phyloP scores from a whole-genome alignment of 805 yeast genomes.

The Barnettozyma californica region DNA sequence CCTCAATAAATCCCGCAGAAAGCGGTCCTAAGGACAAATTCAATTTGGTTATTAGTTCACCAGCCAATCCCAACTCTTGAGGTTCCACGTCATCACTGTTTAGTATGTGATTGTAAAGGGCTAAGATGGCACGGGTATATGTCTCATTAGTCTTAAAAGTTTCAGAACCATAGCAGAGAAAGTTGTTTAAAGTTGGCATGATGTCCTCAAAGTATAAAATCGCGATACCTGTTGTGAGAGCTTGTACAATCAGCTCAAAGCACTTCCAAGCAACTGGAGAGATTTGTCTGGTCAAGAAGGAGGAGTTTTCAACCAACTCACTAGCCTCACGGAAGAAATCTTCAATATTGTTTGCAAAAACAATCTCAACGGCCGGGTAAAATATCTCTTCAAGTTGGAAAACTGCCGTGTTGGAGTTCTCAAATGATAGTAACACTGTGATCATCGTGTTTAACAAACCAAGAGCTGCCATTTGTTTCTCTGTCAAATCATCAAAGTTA shows the following conservation, averaged over 20 bases:
- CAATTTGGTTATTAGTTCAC: slow-evolving; percentile 61
- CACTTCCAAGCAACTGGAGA: slow-evolving; percentile 74
- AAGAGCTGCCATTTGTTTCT: slow-evolving; percentile 75
- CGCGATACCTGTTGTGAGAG: slow-evolving; percentile 43
- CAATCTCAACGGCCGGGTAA: slow-evolving; percentile 62
- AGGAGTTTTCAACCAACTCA: slow-evolving; percentile 67
- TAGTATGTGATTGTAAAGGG: slow-evolving; percentile 41
- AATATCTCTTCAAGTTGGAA: slow-evolving; percentile 59
- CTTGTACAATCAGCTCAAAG: slow-evolving; percentile 45
- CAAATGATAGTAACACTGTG: slow-evolving; percentile 77
- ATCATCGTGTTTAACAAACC: slow-evolving; percentile 79
- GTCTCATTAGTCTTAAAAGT: slow-evolving; percentile 43
- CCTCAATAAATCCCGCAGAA: slow-evolving; percentile 41
- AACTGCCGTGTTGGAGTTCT: slow-evolving; percentile 68
- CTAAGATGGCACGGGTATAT: slow-evolving; percentile 44
- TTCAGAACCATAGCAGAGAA: slow-evolving; percentile 53
- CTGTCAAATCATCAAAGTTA: slow-evolving; percentile 39
- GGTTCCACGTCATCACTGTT: slow-evolving; percentile 43
- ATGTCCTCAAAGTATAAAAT: slow-evolving; percentile 71
- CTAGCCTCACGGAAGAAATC: slow-evolving; percentile 75
- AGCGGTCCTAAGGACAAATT: slow-evolving; percentile 48
- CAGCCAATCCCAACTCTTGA: slow-evolving; percentile 52
- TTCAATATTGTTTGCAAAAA: slow-evolving; percentile 58
- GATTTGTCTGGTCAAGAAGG: slow-evolving; percentile 53
- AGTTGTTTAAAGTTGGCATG: slow-evolving; percentile 68